Percentiles rank a stretch among this genome's conserved stretches.
phyloP scores from a whole-genome alignment of 2,329 filamentous ascomycete genomes.

The Polychaeton citri region DNA sequence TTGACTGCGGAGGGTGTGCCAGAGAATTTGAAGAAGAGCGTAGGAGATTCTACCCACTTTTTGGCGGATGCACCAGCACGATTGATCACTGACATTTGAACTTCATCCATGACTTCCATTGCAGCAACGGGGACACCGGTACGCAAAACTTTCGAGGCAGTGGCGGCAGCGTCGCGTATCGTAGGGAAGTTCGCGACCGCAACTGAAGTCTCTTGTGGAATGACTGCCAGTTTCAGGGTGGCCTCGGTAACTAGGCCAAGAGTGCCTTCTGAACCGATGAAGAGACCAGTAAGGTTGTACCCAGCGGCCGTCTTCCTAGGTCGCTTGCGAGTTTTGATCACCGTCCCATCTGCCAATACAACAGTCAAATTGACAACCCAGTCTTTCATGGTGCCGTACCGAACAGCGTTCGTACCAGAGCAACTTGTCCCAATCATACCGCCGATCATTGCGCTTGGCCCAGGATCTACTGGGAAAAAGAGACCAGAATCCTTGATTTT shows the following conservation, averaged over 20 bases:
- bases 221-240: conserved; percentile 64
- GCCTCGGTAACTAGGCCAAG: conserved; percentile 71
- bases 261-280: conserved; percentile 72
- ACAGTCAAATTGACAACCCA: conserved; percentile 77
- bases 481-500: conserved; percentile 59
- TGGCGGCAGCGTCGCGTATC: conserved; percentile 61
- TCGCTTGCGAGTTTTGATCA: conserved; percentile 67
- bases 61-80: conserved; percentile 55
- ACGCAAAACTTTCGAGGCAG: conserved; percentile 64
- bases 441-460: conserved; percentile 61
- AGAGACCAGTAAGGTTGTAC: conserved; percentile 69
- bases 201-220: conserved; percentile 63
- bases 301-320: conserved; percentile 68
- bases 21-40: conserved; percentile 73
- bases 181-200: conserved; percentile 68
- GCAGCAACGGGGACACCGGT: conserved; percentile 59
- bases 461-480: conserved; percentile 85
- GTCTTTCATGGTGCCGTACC: conserved; percentile 78
- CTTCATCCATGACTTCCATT: conserved; percentile 80
- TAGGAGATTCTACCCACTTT: conserved; percentile 63
- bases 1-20: conserved; percentile 63
- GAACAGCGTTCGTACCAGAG: conserved; percentile 63
- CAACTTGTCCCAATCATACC: conserved; percentile 71
- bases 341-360: conserved; percentile 61
- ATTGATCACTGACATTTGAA: conserved; percentile 77